These are phyloP conservation scores for Tetrahymena thermophila DNA, from an alignment of 73 alveolate species.

Conservation along the genomic window DNA sequence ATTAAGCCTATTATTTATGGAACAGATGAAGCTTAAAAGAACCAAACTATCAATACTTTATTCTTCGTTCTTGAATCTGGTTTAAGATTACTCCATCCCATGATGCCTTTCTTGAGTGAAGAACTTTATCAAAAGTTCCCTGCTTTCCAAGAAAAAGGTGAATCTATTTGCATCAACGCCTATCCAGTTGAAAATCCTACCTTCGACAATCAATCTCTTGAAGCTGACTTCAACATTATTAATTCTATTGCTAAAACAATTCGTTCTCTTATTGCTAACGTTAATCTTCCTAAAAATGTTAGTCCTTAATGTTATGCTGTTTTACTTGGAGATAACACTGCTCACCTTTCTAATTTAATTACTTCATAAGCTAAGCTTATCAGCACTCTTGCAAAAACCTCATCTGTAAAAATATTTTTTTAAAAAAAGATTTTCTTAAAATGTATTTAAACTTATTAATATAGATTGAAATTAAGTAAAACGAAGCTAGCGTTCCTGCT, in stretches of 20 bases:
- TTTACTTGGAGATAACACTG: neutral
- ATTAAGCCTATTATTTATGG: constrained; percentile 69
- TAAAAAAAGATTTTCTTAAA: neutral
- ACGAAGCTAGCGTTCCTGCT: neutral
- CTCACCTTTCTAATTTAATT: neutral
- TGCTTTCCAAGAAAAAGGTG: constrained; percentile 45
- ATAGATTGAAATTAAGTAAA: neutral
- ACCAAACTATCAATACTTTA: constrained; percentile 73
- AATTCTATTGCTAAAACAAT: neutral
- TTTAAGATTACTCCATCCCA: constrained; percentile 88
- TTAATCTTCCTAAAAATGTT: constrained; percentile 14
- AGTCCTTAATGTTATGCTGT: constrained; percentile 10
- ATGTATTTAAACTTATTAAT: neutral
- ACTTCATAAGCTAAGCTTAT: constrained; percentile 10
- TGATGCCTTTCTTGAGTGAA: constrained; percentile 92
- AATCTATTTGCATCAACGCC: constrained; percentile 68
- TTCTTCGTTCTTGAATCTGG: constrained; percentile 72
- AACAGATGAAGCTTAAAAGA: constrained; percentile 58
- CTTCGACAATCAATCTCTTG: constrained; percentile 56
- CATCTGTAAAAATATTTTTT: constrained; percentile 5
- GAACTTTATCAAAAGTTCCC: constrained; percentile 98
- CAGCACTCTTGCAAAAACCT: constrained; percentile 11
- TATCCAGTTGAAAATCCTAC: constrained; percentile 65
- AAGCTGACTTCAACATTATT: constrained; percentile 4
- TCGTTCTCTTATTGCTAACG: constrained; percentile 14